phyloP scores from a whole-genome alignment of 768 basidiomycete genomes.

The Fomitopsis serialis region DNA sequence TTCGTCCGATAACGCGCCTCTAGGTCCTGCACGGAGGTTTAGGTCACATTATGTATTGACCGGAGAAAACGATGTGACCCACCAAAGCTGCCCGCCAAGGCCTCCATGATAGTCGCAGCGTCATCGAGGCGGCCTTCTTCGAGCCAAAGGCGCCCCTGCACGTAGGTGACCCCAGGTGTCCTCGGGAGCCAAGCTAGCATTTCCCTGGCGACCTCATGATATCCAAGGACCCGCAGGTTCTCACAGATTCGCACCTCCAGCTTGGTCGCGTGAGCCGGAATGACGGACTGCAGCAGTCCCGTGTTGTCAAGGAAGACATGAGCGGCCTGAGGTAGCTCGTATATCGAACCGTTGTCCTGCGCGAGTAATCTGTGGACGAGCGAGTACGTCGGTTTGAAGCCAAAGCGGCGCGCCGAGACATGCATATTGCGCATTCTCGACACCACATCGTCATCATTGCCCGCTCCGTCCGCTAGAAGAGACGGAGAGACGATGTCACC shows the following conservation, averaged over 20 bases:
- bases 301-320: slow-evolving; percentile 67
- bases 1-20: slow-evolving; percentile 47
- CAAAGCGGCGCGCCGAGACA: slow-evolving; percentile 33
- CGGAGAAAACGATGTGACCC: slow-evolving; percentile 20
- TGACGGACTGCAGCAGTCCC: slow-evolving; percentile 62
- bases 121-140: slow-evolving; percentile 67
- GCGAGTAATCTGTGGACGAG: slow-evolving; percentile 59
- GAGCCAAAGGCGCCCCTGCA: slow-evolving; percentile 63
- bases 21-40: slow-evolving; percentile 33
- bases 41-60: slow-evolving; percentile 1
- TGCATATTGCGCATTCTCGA: slow-evolving; percentile 70
- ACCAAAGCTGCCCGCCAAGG: slow-evolving; percentile 75
- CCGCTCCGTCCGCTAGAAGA: slow-evolving; percentile 23
- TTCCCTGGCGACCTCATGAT: slow-evolving; percentile 54
- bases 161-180: slow-evolving; percentile 70
- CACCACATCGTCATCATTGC: slow-evolving; percentile 55
- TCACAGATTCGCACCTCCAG: slow-evolving; percentile 74
- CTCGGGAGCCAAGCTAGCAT: slow-evolving; percentile 75
- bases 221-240: slow-evolving; percentile 56
- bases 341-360: slow-evolving; percentile 35
- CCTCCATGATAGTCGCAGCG: slow-evolving; percentile 66
- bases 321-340: slow-evolving; percentile 46
- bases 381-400: slow-evolving; percentile 50
- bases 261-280: slow-evolving; percentile 61
- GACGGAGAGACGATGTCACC: slow-evolving; percentile 28